Base-by-base conservation (phyloP, 331 rosid genomes). In the Stylosanthes scabra region DNA sequence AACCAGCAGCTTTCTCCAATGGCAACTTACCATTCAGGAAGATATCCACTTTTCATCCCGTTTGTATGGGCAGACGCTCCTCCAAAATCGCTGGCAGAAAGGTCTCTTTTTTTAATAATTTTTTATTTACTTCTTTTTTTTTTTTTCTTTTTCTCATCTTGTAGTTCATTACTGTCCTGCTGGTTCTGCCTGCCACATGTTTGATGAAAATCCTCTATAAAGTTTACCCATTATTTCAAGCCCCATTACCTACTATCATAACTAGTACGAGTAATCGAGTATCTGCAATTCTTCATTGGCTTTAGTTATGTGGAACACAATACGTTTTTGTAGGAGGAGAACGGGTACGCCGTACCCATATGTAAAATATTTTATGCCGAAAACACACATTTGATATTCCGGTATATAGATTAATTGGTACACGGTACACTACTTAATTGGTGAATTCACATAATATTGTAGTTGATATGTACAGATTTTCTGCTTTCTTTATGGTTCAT, bases 61-160 rank as follows among this genome's bases (percentile, higher is more conserved):
- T 91, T 66, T 88, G 83, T 71, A 89, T 94, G 99, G 99, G 99
- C 49, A 85, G 97, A 57, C 97, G 99, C 74, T 94, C 99, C 74
- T 42, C 89, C 87, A 94, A 91, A 80, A 91, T 94, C 39, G 99
- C 97, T 14, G 96, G 97, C 50, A 75, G 99, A 86, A 94, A 91
- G 99, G 99, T 91, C 16, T 15, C 25, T 63, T n/a, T 44, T 6
- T 20, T 20, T 20, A 20, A 0, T 20, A 20, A n/a, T n/a, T n/a
- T n/a, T n/a, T n/a, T n/a, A n/a, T n/a, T n/a, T n/a, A n/a, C n/a
- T 20, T 20, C 0, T 20, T 20, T 20, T 20, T 20, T 20, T 20
- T 50, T 40, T 6, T 37, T 34, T 55, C 8, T 2, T 0, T 39
- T 7, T 11, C 4, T 47, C 1, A 47, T 14, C 16, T 8, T 42